These are phyloP conservation scores for Cryphonectria radicalis DNA, from an alignment of 2,329 filamentous ascomycete genomes.

Conservation along the genomic window DNA sequence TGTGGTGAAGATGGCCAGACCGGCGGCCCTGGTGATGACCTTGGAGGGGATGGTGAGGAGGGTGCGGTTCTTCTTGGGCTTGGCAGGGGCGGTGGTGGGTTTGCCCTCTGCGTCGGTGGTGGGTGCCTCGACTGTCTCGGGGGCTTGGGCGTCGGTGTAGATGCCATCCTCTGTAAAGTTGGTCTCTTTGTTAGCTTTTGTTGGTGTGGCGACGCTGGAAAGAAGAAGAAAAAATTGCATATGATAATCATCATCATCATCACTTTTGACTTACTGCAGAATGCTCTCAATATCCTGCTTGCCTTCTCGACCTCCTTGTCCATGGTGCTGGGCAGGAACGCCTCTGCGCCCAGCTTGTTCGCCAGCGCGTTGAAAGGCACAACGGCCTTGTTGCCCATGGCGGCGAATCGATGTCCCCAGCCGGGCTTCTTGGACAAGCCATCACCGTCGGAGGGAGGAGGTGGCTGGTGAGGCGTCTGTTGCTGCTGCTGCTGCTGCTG, in stretches of 20 bases:
- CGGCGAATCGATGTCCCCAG: slow-evolving; percentile 37
- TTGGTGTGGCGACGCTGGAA: background rate
- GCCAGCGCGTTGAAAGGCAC: slow-evolving; percentile 79
- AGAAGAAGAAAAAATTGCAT: too few relatives aligned
- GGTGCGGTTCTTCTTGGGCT: slow-evolving; percentile 50
- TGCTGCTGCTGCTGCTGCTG: slow-evolving; percentile 27
- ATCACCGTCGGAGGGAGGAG: slow-evolving; percentile 26
- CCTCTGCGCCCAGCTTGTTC: slow-evolving; percentile 81
- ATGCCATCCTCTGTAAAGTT: slow-evolving; percentile 55
- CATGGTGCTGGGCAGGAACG: slow-evolving; percentile 83
- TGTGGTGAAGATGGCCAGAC: slow-evolving; percentile 74
- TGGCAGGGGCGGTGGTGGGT: slow-evolving; percentile 35
- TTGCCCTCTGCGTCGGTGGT: slow-evolving; percentile 34
- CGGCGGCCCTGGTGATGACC: slow-evolving; percentile 68
- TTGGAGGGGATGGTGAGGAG: slow-evolving; percentile 59
- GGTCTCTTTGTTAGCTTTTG: slow-evolving; percentile 31
- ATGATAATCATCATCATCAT: background rate
- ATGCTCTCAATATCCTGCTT: slow-evolving; percentile 79
- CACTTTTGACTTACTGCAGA: slow-evolving; percentile 69
- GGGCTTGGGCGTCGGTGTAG: slow-evolving; percentile 44
- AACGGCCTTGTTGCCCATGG: slow-evolving; percentile 55
- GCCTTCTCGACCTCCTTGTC: slow-evolving; percentile 93
- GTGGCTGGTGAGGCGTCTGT: slow-evolving; percentile 22
- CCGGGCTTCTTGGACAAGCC: slow-evolving; percentile 26
- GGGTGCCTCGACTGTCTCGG: slow-evolving; percentile 33